These are phyloP conservation scores for Pulveroboletus sp. DNA, from an alignment of 768 basidiomycete genomes.

Conservation along the genomic window DNA sequence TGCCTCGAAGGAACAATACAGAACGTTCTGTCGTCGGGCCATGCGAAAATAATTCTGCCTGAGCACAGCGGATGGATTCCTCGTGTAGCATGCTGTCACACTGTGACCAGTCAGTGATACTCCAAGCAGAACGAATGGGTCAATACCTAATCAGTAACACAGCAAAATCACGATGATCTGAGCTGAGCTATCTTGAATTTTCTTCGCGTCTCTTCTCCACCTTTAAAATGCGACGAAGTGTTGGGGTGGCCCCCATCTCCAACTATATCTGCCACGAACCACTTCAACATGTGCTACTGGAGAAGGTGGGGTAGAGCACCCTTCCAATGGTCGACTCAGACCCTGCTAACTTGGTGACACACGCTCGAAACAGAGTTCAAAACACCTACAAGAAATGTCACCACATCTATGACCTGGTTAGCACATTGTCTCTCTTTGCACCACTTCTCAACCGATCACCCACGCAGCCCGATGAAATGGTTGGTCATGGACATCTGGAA, in stretches of 20 bases:
- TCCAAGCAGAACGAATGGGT: slow-evolving; percentile 17
- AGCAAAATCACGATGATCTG: slow-evolving; percentile 26
- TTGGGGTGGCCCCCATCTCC: neutral
- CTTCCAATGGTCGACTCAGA: slow-evolving; percentile 10
- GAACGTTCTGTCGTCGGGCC: slow-evolving; percentile 8
- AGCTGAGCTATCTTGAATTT: slow-evolving; percentile 18
- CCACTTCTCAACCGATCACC: slow-evolving; percentile 9
- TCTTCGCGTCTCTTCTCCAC: slow-evolving; percentile 10
- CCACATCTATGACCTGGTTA: slow-evolving; percentile 52
- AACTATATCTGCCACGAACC: slow-evolving; percentile 20
- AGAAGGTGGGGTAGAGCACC: slow-evolving; percentile 50
- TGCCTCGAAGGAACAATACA: slow-evolving; percentile 23
- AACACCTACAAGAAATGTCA: slow-evolving; percentile 55
- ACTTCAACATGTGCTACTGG: slow-evolving; percentile 59
- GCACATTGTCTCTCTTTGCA: slow-evolving; percentile 21
- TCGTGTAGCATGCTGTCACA: slow-evolving; percentile 24
- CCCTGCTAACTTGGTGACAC: slow-evolving; percentile 8
- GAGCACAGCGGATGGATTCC: slow-evolving; percentile 29
- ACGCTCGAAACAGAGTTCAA: slow-evolving; percentile 47
- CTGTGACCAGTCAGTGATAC: slow-evolving; percentile 20
- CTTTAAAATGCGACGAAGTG: slow-evolving; percentile 24
- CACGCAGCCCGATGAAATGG: slow-evolving; percentile 58
- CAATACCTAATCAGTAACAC: slow-evolving; percentile 25
- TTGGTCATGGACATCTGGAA: slow-evolving; percentile 25
- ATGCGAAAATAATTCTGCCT: slow-evolving; percentile 29